These are phyloP conservation scores for Fagopyrum homotropicum DNA, from an alignment of 148 eudicot genomes.

Conservation along the genomic window DNA sequence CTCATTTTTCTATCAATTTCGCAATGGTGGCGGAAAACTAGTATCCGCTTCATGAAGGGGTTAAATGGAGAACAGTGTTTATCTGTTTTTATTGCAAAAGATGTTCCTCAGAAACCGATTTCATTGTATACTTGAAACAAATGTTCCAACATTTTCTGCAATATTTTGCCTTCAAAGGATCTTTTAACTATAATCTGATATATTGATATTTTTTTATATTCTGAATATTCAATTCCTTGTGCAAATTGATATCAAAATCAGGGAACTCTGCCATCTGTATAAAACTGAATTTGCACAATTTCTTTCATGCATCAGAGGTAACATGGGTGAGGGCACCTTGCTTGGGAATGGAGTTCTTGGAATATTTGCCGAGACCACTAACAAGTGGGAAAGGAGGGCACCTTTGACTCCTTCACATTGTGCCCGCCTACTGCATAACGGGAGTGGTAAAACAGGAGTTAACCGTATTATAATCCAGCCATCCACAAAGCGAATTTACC, in stretches of 20 bases:
- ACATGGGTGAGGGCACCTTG: slow-evolving; percentile 33
- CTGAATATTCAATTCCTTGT: not conserved
- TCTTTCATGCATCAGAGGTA: not conserved
- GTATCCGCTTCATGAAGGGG: too few relatives aligned
- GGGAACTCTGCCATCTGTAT: not conserved
- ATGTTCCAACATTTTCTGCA: not conserved
- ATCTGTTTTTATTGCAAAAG: too few relatives aligned
- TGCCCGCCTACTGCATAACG: slow-evolving; percentile 74
- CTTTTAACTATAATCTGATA: not conserved
- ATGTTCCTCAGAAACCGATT: too few relatives aligned
- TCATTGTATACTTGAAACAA: too few relatives aligned
- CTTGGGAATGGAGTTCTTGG: slow-evolving; percentile 92
- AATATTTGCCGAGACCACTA: slow-evolving; percentile 75
- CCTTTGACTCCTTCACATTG: slow-evolving; percentile 93
- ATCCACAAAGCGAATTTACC: slow-evolving; percentile 89
- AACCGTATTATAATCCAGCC: slow-evolving; percentile 83
- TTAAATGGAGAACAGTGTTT: too few relatives aligned
- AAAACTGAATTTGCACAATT: not conserved
- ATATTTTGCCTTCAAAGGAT: not conserved
- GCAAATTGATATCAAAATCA: not conserved
- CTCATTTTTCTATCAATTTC: too few relatives aligned
- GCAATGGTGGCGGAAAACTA: too few relatives aligned
- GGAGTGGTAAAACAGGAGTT: slow-evolving; percentile 50
- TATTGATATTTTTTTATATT: not conserved
- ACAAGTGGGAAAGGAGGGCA: slow-evolving; percentile 97